phyloP scores from a whole-genome alignment of 176 grass and related monocot genomes.

The Bolboschoenus planiculmis region DNA sequence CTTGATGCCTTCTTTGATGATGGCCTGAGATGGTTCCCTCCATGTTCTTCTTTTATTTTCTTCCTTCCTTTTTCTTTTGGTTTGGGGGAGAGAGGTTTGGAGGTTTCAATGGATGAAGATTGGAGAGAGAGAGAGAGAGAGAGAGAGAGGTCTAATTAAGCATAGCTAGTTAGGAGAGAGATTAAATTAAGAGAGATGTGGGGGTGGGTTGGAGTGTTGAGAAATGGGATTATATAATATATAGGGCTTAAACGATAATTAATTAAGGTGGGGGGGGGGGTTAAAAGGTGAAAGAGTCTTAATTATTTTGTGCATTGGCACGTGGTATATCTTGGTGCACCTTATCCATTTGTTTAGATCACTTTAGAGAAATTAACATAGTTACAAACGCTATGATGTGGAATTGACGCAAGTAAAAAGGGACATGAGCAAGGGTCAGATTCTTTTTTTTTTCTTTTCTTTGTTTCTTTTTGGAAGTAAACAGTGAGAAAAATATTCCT shows the following conservation, averaged over 20 bases:
- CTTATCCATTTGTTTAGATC: not conserved
- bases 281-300: not conserved
- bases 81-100: not conserved
- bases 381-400: not conserved
- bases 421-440: not conserved
- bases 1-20: slow-evolving; percentile 28
- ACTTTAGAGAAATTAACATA: not conserved
- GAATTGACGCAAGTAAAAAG: not conserved
- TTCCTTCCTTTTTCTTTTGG: not conserved
- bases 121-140: not conserved
- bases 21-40: slow-evolving; percentile 6
- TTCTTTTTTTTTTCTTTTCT: not conserved
- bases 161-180: not conserved
- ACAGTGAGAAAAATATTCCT: not conserved
- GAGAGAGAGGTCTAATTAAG: not conserved
- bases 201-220: not conserved
- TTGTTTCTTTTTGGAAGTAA: too few species aligned
- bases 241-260: not conserved
- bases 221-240: not conserved
- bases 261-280: too few species aligned
- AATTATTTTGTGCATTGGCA: slow-evolving; percentile 4
- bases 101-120: not conserved
- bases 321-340: not conserved
- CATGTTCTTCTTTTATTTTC: not conserved
- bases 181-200: not conserved